Conservation (phyloP, 2,329 filamentous ascomycete species). For the Apiospora koreana region DNA sequence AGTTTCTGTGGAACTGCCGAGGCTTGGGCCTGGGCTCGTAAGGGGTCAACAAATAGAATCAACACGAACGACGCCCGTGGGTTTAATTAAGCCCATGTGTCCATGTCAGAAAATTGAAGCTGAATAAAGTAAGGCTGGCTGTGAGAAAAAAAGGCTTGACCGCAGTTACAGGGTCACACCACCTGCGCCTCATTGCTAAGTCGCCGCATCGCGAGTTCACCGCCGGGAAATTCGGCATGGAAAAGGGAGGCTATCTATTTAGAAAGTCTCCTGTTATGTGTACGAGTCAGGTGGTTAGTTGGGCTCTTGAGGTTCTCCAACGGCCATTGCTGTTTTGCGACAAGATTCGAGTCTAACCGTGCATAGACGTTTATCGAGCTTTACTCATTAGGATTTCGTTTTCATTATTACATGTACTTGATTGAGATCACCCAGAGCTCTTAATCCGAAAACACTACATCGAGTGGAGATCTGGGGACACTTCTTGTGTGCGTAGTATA, state of each 20-base stretch:
- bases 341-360: neutral
- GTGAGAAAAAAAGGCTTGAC: neutral
- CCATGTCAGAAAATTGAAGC: neutral
- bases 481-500: slow-evolving; percentile 5
- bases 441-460: neutral
- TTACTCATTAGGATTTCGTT: neutral
- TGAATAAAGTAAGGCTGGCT: neutral
- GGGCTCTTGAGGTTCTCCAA: neutral
- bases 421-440: neutral
- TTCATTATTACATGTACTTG: slow-evolving; percentile 9
- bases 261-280: neutral
- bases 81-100: neutral
- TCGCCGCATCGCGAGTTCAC: neutral
- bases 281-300: neutral
- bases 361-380: neutral
- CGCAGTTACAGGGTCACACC: neutral
- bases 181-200: neutral
- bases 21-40: neutral
- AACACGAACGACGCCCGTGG: neutral
- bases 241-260: neutral
- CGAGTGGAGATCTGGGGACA: slow-evolving; percentile 1
- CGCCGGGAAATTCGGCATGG: neutral
- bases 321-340: neutral
- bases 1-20: slow-evolving; percentile 1
- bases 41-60: neutral